Conservation (phyloP, 441 rosid genomes). For the Hura crepitans region DNA sequence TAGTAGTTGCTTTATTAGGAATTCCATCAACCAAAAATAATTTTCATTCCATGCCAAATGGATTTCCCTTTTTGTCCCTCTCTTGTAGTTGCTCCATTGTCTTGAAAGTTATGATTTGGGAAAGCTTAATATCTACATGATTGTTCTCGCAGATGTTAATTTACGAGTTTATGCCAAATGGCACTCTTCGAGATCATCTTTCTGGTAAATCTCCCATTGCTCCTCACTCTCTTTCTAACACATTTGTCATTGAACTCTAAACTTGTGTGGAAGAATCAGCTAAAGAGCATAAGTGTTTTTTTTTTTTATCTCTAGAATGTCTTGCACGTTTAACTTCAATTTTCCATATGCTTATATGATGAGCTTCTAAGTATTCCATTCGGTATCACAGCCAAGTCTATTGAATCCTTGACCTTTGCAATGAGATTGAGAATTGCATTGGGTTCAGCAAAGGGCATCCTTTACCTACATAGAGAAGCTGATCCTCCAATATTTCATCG, state of each 20-base stretch:
- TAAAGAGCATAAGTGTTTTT: neutral
- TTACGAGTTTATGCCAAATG: slow-evolving; percentile 85
- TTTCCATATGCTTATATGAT: slow-evolving; percentile 7
- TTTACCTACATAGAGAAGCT: slow-evolving; percentile 91
- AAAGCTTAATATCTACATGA: slow-evolving; percentile 8
- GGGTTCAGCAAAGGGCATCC: slow-evolving; percentile 84
- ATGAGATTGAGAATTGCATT: slow-evolving; percentile 65
- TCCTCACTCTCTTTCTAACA: neutral
- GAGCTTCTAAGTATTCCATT: slow-evolving; percentile 16
- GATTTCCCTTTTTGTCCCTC: neutral
- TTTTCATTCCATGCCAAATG: neutral
- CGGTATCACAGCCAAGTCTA: slow-evolving; percentile 46
- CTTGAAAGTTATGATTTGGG: slow-evolving; percentile 9
- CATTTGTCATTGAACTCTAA: neutral
- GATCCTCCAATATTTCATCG: slow-evolving; percentile 93
- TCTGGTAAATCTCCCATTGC: slow-evolving; percentile 49
- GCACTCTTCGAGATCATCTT: slow-evolving; percentile 82
- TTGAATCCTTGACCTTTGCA: slow-evolving; percentile 56
- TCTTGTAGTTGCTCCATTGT: neutral
- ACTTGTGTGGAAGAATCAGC: neutral
- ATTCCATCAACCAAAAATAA: neutral
- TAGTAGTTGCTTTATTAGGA: neutral
- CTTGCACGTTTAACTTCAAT: neutral
- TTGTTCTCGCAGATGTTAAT: slow-evolving; percentile 70
- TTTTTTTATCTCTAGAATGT: slow-evolving; percentile 6